Percentiles rank a stretch among this genome's conserved stretches.
Conservation (phyloP, 176 grass and related monocot genomes). For the Carex myosuroides region DNA sequence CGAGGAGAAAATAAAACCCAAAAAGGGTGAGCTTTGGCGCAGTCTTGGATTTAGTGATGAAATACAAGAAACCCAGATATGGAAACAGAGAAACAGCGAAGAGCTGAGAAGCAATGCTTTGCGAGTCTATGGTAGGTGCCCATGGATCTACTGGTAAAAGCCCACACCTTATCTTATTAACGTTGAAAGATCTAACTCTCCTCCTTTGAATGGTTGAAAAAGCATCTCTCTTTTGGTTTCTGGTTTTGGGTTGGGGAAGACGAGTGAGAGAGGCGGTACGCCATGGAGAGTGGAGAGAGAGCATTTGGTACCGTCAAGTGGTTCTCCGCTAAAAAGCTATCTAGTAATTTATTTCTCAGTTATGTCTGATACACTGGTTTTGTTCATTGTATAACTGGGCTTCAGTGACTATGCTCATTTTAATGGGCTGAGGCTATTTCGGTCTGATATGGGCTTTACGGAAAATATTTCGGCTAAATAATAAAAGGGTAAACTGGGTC, state of each 20-base stretch:
- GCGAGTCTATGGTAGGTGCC: slow-evolving; percentile 71
- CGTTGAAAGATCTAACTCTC: background rate
- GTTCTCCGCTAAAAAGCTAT: slow-evolving; percentile 17
- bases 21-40: slow-evolving; percentile 79
- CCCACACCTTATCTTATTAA: slow-evolving; percentile 26
- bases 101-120: slow-evolving; percentile 81
- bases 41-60: slow-evolving; percentile 74
- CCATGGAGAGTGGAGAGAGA: slow-evolving; percentile 16
- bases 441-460: background rate
- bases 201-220: background rate
- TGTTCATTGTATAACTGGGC: background rate
- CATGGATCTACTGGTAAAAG: slow-evolving; percentile 83
- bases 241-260: background rate
- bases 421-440: background rate
- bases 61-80: slow-evolving; percentile 89
- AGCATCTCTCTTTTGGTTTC: background rate
- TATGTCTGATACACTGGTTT: background rate
- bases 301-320: background rate
- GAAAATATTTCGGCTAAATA: background rate
- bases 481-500: background rate
- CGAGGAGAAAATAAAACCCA: slow-evolving; percentile 94
- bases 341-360: background rate
- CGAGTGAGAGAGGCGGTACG: background rate
- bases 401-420: background rate
- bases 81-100: slow-evolving; percentile 92